Evolutionary conservation across 2,329 filamentous ascomycete species (phyloP).

Genomic region (Mycosphaerella arachidis): DNA sequence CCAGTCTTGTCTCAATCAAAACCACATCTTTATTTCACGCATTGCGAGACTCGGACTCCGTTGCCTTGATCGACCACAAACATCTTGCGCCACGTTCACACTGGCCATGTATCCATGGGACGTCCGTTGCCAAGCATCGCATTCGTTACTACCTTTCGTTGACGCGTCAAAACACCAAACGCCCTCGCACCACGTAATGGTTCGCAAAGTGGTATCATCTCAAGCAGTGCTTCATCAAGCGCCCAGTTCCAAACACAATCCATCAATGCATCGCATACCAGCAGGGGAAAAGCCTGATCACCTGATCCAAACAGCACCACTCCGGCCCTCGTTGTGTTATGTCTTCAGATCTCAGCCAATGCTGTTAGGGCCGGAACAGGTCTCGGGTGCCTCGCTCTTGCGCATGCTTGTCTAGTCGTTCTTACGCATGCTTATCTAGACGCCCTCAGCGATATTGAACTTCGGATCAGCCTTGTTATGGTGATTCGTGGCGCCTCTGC

Average conservation of each 20-base stretch:
- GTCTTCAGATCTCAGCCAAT: background rate
- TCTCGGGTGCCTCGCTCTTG: background rate
- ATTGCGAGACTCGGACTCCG: too few relatives aligned
- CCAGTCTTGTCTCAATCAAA: background rate
- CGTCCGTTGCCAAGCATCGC: background rate
- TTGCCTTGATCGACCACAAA: background rate
- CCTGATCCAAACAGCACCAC: background rate
- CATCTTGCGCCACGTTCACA: background rate
- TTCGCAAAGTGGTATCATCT: background rate
- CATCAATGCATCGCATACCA: background rate
- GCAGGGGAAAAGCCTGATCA: background rate
- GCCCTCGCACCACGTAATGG: background rate
- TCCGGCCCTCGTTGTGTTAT: background rate
- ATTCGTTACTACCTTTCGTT: background rate
- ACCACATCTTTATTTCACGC: background rate
- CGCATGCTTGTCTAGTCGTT: slow-evolving; percentile 31
- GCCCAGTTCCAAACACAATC: background rate
- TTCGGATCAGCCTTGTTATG: slow-evolving; percentile 27
- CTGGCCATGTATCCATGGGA: background rate
- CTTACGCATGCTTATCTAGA: slow-evolving; percentile 29
- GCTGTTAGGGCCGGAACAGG: background rate
- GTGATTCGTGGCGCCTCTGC: slow-evolving; percentile 15
- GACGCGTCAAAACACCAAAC: background rate
- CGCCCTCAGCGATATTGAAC: slow-evolving; percentile 38
- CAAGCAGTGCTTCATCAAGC: background rate